Evolutionary conservation across 2,329 filamentous ascomycete genomes (phyloP).

Genomic region (Alternaria solani): DNA sequence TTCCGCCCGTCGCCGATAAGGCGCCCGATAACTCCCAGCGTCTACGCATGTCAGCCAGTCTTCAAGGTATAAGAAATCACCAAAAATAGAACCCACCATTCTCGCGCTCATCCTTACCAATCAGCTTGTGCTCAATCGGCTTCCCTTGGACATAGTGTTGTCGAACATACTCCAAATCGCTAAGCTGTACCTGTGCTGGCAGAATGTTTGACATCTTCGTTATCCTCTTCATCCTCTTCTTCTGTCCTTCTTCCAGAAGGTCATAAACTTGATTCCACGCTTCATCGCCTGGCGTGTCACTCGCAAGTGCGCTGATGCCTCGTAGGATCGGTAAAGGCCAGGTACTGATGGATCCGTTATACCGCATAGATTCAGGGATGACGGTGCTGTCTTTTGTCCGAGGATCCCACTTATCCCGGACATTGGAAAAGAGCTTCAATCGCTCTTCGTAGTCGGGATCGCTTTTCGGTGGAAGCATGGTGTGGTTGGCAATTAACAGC

Average conservation of each 20-base stretch:
- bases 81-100: neutral
- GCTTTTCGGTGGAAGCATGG: neutral
- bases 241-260: neutral
- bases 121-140: too few species aligned
- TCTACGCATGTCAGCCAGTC: neutral
- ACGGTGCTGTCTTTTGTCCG: neutral
- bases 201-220: neutral
- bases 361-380: neutral
- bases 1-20: neutral
- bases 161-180: neutral
- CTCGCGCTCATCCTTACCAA: neutral
- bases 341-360: neutral
- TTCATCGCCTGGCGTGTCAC: neutral
- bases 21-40: too few species aligned
- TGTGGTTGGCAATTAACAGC: neutral
- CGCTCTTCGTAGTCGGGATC: neutral
- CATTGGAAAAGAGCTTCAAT: neutral
- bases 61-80: neutral
- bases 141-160: neutral
- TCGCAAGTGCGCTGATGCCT: neutral
- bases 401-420: neutral
- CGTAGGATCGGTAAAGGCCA: neutral
- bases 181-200: neutral
- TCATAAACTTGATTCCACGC: neutral
- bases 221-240: too few species aligned